phyloP scores from a whole-genome alignment of 495 filamentous ascomycete genomes.

The Paragyromitra xinjiangensis region DNA sequence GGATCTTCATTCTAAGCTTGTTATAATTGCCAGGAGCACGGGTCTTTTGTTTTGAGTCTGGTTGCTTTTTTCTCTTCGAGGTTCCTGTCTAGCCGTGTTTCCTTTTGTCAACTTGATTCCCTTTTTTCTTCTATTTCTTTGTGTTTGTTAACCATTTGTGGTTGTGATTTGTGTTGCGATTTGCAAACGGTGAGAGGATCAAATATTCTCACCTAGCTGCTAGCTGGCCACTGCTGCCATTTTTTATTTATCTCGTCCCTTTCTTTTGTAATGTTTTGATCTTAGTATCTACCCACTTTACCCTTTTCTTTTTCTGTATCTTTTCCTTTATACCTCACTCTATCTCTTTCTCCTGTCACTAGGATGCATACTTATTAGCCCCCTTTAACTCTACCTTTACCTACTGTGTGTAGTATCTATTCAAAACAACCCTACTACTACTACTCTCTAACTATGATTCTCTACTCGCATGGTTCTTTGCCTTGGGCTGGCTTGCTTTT shows the following conservation, averaged over 20 bases:
- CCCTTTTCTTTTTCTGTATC: conserved; percentile 27
- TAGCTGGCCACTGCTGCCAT: conserved; percentile 50
- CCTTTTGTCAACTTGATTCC: conserved; percentile 37
- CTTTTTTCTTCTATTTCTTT: conserved; percentile 36
- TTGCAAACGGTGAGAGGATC: conserved; percentile 36
- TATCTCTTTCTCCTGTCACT: conserved; percentile 43
- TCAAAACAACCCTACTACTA: conserved; percentile 43
- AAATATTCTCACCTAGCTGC: conserved; percentile 31
- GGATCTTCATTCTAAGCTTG: conserved; percentile 49
- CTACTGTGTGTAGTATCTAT: conserved; percentile 47
- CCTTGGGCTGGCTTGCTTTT: conserved; percentile 27
- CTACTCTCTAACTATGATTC: conserved; percentile 16
- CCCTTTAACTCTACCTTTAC: conserved; percentile 48
- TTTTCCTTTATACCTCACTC: conserved; percentile 40
- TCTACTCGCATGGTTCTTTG: conserved; percentile 24
- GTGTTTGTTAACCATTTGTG: conserved; percentile 43
- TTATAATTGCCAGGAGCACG: conserved; percentile 53
- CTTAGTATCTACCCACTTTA: conserved; percentile 44
- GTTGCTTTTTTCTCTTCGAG: conserved; percentile 35
- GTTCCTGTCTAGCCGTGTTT: conserved; percentile 50
- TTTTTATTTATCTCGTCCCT: conserved; percentile 45
- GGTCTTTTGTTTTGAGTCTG: conserved; percentile 50
- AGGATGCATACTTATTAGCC: conserved; percentile 51
- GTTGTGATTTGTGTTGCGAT: conserved; percentile 41
- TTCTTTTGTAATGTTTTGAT: conserved; percentile 50